Evolutionary conservation across 2,329 filamentous ascomycete genomes (phyloP), one percentile per base, ranked within the genome.

Genomic region (Harringtonia lauricola): DNA sequence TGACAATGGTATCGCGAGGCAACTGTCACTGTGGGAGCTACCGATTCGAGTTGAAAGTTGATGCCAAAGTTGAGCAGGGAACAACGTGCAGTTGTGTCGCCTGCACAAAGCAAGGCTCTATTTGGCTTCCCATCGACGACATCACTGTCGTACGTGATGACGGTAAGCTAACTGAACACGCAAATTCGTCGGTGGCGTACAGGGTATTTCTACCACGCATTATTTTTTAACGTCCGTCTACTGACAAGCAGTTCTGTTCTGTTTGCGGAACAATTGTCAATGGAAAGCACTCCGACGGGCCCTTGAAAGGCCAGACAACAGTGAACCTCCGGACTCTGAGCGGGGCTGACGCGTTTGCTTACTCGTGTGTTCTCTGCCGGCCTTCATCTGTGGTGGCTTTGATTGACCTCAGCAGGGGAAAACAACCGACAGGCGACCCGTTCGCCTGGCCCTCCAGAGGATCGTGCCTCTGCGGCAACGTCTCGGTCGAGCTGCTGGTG

Each of bases 11-110:
- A 6, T 30, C 18, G 10, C 30, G 36, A 19, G 48, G 46, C 19
- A 49, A 46, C 28, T 49, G 48, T 15, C 48, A 49, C 30, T 49
- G 48, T 8, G 48, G 48, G 2, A 29, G 35, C 15, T 44, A 48
- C 29, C 48, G 48, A 13, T 49, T 48, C 26, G 39, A 44, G 22
- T 26, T 48, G 38, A 18, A 24, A 9, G 40, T 36, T 4, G 34
- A 34, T 21, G 37, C 36, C 3, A 31, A 2, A 4, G 29, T 41
- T 4, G 34, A 21, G 2, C 24, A 33, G 31, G 13, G 22, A 7
- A 38, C 29, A 2, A 18, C 18, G 14, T 40, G 31, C 29, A 14
- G n/a, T 14, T 43, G 46, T 10, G 15, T n/a, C 6, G 35, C 29
- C 10, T 45, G 43, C 19, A 24, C 24, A 4, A 49, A 49, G 42